Conservation (phyloP, 75 land plant genomes). For the Cupressus sempervirens region DNA sequence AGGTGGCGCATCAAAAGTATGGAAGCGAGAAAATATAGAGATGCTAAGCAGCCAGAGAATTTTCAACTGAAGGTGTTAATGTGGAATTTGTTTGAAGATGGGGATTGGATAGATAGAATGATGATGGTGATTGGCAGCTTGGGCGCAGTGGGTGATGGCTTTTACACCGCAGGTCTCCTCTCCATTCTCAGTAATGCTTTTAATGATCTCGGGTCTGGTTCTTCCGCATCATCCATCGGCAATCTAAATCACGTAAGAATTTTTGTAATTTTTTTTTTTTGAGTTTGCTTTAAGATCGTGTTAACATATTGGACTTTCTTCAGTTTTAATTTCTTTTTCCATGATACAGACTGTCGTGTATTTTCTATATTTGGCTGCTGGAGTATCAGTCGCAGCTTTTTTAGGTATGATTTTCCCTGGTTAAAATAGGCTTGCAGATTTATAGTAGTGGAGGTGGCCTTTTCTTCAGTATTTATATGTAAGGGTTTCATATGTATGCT, state of each 20-base stretch:
- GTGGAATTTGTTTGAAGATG: conserved; percentile 31
- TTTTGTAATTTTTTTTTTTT: no score
- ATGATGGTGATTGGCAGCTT: conserved; percentile 46
- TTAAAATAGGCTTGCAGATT: no score
- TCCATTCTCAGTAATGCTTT: conserved; percentile 24
- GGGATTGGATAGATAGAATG: conserved; percentile 31
- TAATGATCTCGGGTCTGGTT: conserved; percentile 32
- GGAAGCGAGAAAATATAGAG: not conserved
- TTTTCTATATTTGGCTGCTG: conserved; percentile 30
- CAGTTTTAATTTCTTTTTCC: no score
- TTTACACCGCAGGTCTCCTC: conserved; percentile 25
- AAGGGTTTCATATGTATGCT: no score
- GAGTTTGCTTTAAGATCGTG: not conserved
- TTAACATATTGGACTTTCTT: not conserved
- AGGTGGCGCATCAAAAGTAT: not conserved
- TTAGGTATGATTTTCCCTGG: conserved; percentile 16
- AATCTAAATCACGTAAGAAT: not conserved
- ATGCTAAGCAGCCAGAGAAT: not conserved
- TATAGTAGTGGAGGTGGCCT: no score
- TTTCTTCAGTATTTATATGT: no score
- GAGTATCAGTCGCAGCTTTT: conserved; percentile 20
- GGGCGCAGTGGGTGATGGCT: conserved; percentile 52
- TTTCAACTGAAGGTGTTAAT: not conserved
- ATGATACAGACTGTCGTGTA: conserved; percentile 16
- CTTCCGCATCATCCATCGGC: not conserved